Conservation (phyloP, 1,139 yeast species). For the Pichia sp. region DNA sequence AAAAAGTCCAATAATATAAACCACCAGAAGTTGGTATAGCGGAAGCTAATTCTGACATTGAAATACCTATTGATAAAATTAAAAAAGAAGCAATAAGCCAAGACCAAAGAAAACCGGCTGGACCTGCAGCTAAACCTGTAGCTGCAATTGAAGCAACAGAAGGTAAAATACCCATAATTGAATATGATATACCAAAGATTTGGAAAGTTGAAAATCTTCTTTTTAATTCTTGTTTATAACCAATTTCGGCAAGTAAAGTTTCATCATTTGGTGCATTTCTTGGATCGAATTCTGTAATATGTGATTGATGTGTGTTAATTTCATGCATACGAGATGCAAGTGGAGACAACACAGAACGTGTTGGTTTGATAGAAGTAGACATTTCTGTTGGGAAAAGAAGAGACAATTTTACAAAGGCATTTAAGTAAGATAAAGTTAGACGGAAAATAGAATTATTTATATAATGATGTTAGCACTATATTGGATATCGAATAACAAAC, state of each 20-base stretch:
- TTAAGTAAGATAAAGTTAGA: no score
- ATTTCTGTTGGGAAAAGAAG: no score
- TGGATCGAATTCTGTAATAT: constrained; percentile 25
- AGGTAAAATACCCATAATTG: constrained; percentile 50
- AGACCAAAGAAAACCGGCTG: constrained; percentile 59
- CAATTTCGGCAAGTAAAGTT: constrained; percentile 41
- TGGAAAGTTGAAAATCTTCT: constrained; percentile 45
- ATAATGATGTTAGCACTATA: no score
- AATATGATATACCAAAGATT: constrained; percentile 48
- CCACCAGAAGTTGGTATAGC: constrained; percentile 73
- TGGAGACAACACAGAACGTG: constrained; percentile 8
- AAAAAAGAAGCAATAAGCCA: constrained; percentile 53
- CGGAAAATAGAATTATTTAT: no score
- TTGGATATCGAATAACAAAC: no score
- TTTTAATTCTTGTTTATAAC: constrained; percentile 46
- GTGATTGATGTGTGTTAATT: constrained; percentile 18
- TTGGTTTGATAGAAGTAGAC: constrained; percentile 12
- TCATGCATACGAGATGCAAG: constrained; percentile 15
- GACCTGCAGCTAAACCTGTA: constrained; percentile 43
- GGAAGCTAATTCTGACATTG: constrained; percentile 58
- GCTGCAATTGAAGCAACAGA: constrained; percentile 38
- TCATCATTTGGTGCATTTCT: constrained; percentile 31
- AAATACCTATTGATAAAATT: constrained; percentile 44
- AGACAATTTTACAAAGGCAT: no score
- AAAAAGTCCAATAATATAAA: constrained; percentile 50